Percentiles rank a stretch among this genome's conserved stretches.
Evolutionary conservation across 1,284 basidiomycete genomes (phyloP).

Genomic region (Salmacisia buchloeana): DNA sequence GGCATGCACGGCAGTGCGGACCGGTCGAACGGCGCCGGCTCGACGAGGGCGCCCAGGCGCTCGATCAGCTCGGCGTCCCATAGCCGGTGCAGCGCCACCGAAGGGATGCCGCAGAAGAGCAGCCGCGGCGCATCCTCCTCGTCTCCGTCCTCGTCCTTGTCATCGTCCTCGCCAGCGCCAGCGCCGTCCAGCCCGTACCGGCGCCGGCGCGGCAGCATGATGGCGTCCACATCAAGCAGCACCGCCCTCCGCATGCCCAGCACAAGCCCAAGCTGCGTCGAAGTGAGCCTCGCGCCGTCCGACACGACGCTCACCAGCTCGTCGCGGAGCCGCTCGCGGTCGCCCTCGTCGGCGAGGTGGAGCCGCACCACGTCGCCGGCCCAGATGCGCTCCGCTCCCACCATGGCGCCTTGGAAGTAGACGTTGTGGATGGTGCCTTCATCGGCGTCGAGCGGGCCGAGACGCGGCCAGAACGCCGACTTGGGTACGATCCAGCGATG

Average conservation of each 20-base stretch:
- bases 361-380: conserved; percentile 39
- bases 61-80: background rate
- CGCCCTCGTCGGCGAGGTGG: conserved; percentile 14
- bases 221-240: conserved; percentile 1
- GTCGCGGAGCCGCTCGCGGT: conserved; percentile 24
- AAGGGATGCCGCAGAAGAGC: background rate
- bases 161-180: too few relatives aligned
- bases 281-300: background rate
- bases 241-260: background rate
- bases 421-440: conserved; percentile 4
- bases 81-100: background rate
- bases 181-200: background rate
- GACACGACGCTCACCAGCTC: conserved; percentile 14
- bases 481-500: background rate
- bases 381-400: conserved; percentile 38
- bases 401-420: conserved; percentile 33
- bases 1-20: background rate
- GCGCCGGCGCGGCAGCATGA: background rate
- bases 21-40: background rate
- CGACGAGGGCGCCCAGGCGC: background rate
- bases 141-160: too few relatives aligned
- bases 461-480: background rate
- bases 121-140: too few relatives aligned
- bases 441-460: background rate
- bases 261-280: background rate